Evolutionary conservation across 768 basidiomycete genomes (phyloP).

Genomic region (Floccularia luteovirens): DNA sequence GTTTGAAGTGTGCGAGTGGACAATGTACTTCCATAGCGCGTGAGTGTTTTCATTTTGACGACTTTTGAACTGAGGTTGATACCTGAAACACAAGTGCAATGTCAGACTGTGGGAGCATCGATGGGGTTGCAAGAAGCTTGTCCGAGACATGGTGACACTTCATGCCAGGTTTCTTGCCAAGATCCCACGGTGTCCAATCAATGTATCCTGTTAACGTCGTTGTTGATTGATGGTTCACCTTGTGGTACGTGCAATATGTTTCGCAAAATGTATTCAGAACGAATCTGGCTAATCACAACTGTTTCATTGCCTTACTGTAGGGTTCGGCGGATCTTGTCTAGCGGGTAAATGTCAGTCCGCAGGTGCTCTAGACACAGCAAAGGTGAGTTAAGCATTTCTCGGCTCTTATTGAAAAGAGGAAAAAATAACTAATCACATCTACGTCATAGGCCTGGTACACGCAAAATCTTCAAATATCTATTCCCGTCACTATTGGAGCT

Average conservation of each 20-base stretch:
- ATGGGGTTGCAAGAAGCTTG: slow-evolving; percentile 64
- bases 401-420: slow-evolving; percentile 4
- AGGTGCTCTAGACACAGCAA: slow-evolving; percentile 49
- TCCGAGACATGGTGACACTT: slow-evolving; percentile 50
- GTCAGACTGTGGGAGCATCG: slow-evolving; percentile 63
- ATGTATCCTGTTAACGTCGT: slow-evolving; percentile 65
- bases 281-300: too few species aligned
- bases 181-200: slow-evolving; percentile 52
- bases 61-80: slow-evolving; percentile 8
- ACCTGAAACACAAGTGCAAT: slow-evolving; percentile 49
- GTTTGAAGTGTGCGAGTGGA: slow-evolving; percentile 70
- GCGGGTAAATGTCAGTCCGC: slow-evolving; percentile 57
- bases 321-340: slow-evolving; percentile 65
- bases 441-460: slow-evolving; percentile 57
- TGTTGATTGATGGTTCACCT: slow-evolving; percentile 74
- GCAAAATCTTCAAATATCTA: slow-evolving; percentile 71
- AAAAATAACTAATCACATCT: not conserved
- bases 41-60: slow-evolving; percentile 25
- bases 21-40: slow-evolving; percentile 67
- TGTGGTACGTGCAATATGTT: slow-evolving; percentile 48
- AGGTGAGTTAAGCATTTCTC: slow-evolving; percentile 28
- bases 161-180: slow-evolving; percentile 76
- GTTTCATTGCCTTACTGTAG: slow-evolving; percentile 18
- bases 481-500: slow-evolving; percentile 71
- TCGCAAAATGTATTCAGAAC: too few species aligned